Conservation (phyloP, 2,329 filamentous ascomycete genomes). For the Apiospora phragmitis region DNA sequence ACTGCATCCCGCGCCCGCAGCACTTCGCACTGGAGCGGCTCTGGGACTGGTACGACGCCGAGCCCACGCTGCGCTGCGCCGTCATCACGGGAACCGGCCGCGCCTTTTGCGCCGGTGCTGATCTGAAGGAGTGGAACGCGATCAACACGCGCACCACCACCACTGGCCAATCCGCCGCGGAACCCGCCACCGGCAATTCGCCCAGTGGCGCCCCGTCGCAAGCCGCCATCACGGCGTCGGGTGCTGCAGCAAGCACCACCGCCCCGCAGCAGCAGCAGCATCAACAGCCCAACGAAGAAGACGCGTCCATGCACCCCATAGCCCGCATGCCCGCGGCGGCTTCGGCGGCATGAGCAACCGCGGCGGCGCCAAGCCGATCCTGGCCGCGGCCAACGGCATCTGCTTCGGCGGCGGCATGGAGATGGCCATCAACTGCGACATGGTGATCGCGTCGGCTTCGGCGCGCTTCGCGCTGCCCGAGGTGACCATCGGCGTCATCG, state of each 20-base stretch:
- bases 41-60: slow-evolving; percentile 63
- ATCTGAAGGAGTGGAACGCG: slow-evolving; percentile 65
- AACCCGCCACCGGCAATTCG: slow-evolving; percentile 2
- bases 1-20: slow-evolving; percentile 52
- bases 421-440: slow-evolving; percentile 72
- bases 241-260: background rate
- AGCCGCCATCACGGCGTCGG: background rate
- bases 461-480: slow-evolving; percentile 72
- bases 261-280: slow-evolving; percentile 7
- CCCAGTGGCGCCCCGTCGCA: background rate
- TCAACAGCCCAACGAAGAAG: slow-evolving; percentile 11
- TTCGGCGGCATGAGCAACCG: slow-evolving; percentile 69
- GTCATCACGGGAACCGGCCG: slow-evolving; percentile 63
- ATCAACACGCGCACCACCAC: slow-evolving; percentile 33
- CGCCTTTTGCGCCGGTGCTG: slow-evolving; percentile 69
- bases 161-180: no score
- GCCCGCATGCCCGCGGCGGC: slow-evolving; percentile 44
- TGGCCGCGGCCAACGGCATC: slow-evolving; percentile 75
- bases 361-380: slow-evolving; percentile 70
- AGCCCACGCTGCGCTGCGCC: slow-evolving; percentile 60
- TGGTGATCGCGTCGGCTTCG: slow-evolving; percentile 61
- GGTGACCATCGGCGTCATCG: slow-evolving; percentile 69
- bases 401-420: slow-evolving; percentile 78
- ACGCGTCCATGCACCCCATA: slow-evolving; percentile 13
- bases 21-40: slow-evolving; percentile 50